These are phyloP conservation scores for Erigeron philadelphicus DNA, from an alignment of 140 eudicot genomes.

Conservation along the genomic window DNA sequence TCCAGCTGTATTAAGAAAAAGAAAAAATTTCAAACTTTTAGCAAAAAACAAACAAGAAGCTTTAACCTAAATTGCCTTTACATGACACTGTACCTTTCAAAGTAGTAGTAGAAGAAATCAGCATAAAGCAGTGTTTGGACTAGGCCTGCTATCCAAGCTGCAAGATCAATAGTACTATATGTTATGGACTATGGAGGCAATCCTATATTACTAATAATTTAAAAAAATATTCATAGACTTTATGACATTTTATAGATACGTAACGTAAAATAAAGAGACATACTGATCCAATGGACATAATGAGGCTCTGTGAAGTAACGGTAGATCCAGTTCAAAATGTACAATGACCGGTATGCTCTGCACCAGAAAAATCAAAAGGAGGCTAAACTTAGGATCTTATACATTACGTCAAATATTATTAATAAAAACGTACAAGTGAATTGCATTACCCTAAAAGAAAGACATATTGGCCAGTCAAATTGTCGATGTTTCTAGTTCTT, in stretches of 20 bases:
- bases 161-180: constrained; percentile 22
- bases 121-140: constrained; percentile 90
- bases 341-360: constrained; percentile 87
- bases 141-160: constrained; percentile 94
- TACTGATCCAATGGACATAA: constrained; percentile 93
- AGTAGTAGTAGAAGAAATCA: constrained; percentile 96
- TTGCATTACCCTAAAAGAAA: constrained; percentile 71
- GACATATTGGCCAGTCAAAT: constrained; percentile 94
- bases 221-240: neutral
- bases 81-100: constrained; percentile 59
- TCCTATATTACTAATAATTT: neutral
- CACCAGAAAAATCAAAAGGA: constrained; percentile 18
- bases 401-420: constrained; percentile 14
- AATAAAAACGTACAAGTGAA: constrained; percentile 4
- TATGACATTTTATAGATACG: neutral
- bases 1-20: constrained; percentile 62
- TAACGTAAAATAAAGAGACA: constrained; percentile 14
- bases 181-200: neutral
- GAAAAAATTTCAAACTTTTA: constrained; percentile 15
- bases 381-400: neutral
- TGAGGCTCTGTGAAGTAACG: constrained; percentile 97
- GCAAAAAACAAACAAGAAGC: neutral
- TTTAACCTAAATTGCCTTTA: neutral
- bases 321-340: constrained; percentile 89
- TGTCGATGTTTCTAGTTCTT: constrained; percentile 93